Evolutionary conservation across 2,329 filamentous ascomycete species (phyloP), one percentile per base, ranked within the genome.

Genomic region (Westerdykella ornata): DNA sequence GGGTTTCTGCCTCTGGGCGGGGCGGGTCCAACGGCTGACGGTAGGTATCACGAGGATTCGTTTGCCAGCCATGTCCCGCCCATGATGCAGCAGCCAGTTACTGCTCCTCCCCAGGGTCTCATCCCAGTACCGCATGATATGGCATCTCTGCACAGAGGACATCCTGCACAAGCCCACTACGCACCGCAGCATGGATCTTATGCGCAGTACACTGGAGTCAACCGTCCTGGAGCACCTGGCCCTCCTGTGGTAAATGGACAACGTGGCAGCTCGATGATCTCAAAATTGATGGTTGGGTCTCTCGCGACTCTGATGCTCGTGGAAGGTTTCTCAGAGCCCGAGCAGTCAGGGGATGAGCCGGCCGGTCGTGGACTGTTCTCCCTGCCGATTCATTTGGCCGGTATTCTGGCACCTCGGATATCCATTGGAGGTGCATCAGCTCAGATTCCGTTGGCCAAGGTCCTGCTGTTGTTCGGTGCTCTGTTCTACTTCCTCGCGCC

Each of bases 221-320:
- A 44, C 18, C 58, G 59, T 32, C 55, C 48, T 17, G 44, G 45
- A 16, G 44, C 45, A 12, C 41, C 46, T 26, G 56, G 57, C 16
- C 59, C 56, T 14, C 60, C 61, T 6, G 59, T 63, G 49, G 63
- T 65, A 41, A 65, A 69, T 43, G 67, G 66, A 34, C 68, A 70
- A 13, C 65, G 67, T 14, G 64, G 64, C 47, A 68, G 71, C 33
- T 74, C 74, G 28, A 71, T 75, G 51, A 67, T 80, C 54, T 78
- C 76, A 57, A 94, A 94, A 68, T 75, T 96, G 51, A 92, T 96
- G 86, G 81, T 96, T 4, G 90, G 90, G 32, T 90, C 89, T 14
- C 76, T 97, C 44, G 90, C 89, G 17, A 88, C 88, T 12, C 72
- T 97, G 14, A 95, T 97, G 89, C 76, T 96, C 26, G 69, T 95